A percentile compares a stretch with the other conserved stretches of the same genome.
Conservation (phyloP, 163 green algal species). For the Coccomyxa subellipsoidea region DNA sequence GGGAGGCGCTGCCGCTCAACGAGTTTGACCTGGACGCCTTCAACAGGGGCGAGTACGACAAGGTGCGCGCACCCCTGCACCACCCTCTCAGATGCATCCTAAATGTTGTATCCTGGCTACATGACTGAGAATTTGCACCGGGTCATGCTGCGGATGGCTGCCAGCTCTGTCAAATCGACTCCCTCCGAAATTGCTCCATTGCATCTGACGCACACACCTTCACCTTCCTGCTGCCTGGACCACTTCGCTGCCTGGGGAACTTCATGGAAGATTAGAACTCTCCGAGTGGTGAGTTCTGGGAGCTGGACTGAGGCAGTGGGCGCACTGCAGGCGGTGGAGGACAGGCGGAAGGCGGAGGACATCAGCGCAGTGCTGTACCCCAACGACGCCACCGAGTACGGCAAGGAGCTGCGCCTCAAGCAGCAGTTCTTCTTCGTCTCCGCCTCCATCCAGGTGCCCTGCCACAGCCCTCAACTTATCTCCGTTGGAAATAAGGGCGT, state of each 20-base stretch:
- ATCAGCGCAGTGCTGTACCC: conserved; percentile 94
- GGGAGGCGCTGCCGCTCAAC: conserved; percentile 42
- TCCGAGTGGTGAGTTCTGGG: too few relatives aligned
- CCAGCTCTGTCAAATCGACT: too few relatives aligned
- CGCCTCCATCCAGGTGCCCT: conserved; percentile 84
- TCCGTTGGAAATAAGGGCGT: too few relatives aligned
- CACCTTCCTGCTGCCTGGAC: too few relatives aligned
- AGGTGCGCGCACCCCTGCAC: conserved; percentile 32
- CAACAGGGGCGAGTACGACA: conserved; percentile 66
- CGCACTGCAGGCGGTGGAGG: conserved; percentile 39
- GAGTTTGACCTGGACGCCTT: conserved; percentile 66
- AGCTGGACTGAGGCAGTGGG: background rate
- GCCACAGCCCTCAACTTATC: background rate
- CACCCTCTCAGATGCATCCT: background rate
- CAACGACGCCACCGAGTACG: conserved; percentile 87
- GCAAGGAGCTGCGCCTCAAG: conserved; percentile 93
- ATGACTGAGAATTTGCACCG: background rate
- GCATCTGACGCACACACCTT: too few relatives aligned
- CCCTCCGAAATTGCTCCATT: too few relatives aligned
- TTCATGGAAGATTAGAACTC: too few relatives aligned
- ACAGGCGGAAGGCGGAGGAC: conserved; percentile 70
- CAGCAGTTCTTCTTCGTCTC: conserved; percentile 97
- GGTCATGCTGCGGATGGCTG: too few relatives aligned
- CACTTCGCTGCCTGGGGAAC: too few relatives aligned
- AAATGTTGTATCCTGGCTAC: background rate